Base-by-base conservation (phyloP, 2,329 filamentous ascomycete species). In the Ceratocystis cacaofunesta region DNA sequence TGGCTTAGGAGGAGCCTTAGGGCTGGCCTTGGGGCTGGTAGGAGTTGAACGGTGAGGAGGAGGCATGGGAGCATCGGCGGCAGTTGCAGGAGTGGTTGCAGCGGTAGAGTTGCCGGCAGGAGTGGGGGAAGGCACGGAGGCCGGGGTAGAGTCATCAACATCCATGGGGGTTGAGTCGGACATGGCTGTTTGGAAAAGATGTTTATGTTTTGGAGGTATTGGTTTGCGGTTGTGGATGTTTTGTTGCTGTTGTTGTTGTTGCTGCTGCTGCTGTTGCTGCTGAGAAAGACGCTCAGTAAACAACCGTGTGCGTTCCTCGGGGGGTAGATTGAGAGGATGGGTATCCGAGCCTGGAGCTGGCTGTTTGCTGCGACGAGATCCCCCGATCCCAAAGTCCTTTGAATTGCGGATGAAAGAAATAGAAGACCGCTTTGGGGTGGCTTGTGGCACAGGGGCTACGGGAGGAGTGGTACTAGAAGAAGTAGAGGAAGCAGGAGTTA, bases 241-340 rank as follows among this genome's bases (percentile, higher is more conserved):
- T 5, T 55, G 50, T 19, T 43, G 50, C 2, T 61, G 58, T 5
- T 61, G 58, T 15, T 57, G 61, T 19, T 64, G 52, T 17, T 65
- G 52, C 3, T 65, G 55, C 15, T 60, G 32, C 3, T 65, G 50
- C 12, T 60, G 32, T 7, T 65, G 65, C 7, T 67, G 65, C 32
- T 65, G 62, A n/a, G 58, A 64, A 46, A 67, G 62, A 62, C 58
- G 57, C 55, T 67, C 57, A 10, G 36, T 64, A n/a, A 87, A 90
- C 66, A 89, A 76, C 68, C 89, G 85, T 75, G 89, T 88, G 72
- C 90, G 83, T 80, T 96, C 87, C 78, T 96, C 91, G 60, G 91
- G 91, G 1, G 88, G 90, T 25, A 95, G 84, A 72, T 96, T 96
- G 63, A 96, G 82, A 48, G 92, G 92, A 75, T 96, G 92, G 2